A percentile compares a stretch with the other conserved stretches of the same genome.
Conservation (phyloP, 495 filamentous ascomycete species). For the Sabuloglossum arenarium region DNA sequence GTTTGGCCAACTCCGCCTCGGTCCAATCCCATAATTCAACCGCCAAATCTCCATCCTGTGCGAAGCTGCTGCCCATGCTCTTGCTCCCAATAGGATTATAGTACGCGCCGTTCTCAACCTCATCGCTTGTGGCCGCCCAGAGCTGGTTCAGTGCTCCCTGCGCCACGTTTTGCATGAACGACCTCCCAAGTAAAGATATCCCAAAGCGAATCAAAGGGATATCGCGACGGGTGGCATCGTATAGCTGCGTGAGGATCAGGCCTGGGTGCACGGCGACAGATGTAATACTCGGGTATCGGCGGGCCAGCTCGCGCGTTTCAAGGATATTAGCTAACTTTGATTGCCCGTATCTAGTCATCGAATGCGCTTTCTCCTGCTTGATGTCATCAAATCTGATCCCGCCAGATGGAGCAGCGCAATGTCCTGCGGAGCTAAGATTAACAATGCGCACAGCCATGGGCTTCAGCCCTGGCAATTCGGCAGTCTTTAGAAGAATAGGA, state of each 20-base stretch:
- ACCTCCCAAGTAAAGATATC: constrained; percentile 7
- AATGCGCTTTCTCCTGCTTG: constrained; percentile 5
- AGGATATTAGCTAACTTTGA: constrained; percentile 56
- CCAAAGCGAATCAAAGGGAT: constrained; percentile 3
- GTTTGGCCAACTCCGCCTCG: constrained; percentile 19
- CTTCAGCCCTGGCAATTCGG: constrained; percentile 14
- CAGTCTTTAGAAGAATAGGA: constrained; percentile 32
- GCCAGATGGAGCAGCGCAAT: constrained; percentile 10
- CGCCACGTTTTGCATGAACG: constrained; percentile 13
- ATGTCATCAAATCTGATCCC: constrained; percentile 12
- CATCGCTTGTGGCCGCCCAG: constrained; percentile 29
- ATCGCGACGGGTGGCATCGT: constrained; percentile 13
- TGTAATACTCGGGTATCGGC: constrained; percentile 32
- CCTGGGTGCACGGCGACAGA: constrained; percentile 47
- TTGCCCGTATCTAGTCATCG: constrained; percentile 35
- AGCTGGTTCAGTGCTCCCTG: constrained; percentile 36
- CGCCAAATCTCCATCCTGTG: constrained; percentile 26
- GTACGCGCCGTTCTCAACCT: constrained; percentile 29
- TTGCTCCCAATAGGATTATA: constrained; percentile 33
- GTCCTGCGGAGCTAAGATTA: constrained; percentile 22
- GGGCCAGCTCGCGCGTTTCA: constrained; percentile 35
- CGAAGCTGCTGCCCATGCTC: constrained; percentile 18
- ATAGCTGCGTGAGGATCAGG: constrained; percentile 32
- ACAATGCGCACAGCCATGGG: constrained; percentile 23
- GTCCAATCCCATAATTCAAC: constrained; percentile 42